A percentile compares a stretch with the other conserved stretches of the same genome.
Conservation (phyloP, 148 eudicot genomes). For the Heliamphora exappendiculata region DNA sequence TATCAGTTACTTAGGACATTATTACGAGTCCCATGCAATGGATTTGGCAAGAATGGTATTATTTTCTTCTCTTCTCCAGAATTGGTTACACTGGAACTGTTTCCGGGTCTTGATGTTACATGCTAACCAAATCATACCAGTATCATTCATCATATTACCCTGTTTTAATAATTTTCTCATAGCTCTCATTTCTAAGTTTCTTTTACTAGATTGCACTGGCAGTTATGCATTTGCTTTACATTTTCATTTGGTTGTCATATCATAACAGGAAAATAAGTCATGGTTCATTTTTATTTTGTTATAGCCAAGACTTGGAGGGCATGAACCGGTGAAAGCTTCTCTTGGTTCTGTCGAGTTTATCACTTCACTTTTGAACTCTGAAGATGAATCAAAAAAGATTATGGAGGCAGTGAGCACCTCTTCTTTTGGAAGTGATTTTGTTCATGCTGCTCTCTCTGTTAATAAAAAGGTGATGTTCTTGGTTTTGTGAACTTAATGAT, state of each 20-base stretch:
- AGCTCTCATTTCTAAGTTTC: background rate
- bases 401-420: constrained; percentile 72
- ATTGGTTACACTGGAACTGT: background rate
- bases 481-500: background rate
- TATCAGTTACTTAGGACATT: background rate
- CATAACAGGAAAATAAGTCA: constrained; percentile 15
- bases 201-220: background rate
- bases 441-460: constrained; percentile 87
- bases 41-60: background rate
- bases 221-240: background rate
- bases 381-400: constrained; percentile 66
- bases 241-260: constrained; percentile 1
- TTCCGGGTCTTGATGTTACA: background rate
- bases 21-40: background rate
- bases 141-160: background rate
- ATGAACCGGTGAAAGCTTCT: constrained; percentile 66
- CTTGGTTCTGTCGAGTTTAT: constrained; percentile 92
- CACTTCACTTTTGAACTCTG: constrained; percentile 60
- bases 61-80: background rate
- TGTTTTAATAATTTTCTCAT: background rate
- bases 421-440: constrained; percentile 66
- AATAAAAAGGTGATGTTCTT: constrained; percentile 56
- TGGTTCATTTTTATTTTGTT: constrained; percentile 16
- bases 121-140: background rate
- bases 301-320: constrained; percentile 83